Evolutionary conservation across 192 early-diverging fungal species (phyloP).

Genomic region (Coemansia sp.): DNA sequence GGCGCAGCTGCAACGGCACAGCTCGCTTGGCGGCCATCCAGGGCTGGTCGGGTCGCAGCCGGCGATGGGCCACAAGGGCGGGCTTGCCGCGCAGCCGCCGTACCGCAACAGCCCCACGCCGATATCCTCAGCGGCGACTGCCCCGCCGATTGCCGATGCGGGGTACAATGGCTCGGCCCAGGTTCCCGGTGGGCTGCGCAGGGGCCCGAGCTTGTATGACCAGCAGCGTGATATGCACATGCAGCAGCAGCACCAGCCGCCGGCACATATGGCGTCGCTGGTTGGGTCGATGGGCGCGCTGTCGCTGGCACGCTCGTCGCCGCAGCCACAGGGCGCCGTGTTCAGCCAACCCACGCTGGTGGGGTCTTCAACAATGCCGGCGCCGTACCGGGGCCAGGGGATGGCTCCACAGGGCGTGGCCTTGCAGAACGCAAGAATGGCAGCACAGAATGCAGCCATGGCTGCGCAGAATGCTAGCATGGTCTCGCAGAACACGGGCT

Average conservation of each 20-base stretch:
- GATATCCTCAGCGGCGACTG: background rate
- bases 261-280: slow-evolving; percentile 26
- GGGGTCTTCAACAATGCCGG: slow-evolving; percentile 6
- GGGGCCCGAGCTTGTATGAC: background rate
- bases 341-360: slow-evolving; percentile 3
- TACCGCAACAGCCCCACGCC: slow-evolving; percentile 4
- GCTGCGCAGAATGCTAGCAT: background rate
- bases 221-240: slow-evolving; percentile 8
- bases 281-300: slow-evolving; percentile 37
- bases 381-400: slow-evolving; percentile 6
- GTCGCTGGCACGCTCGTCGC: slow-evolving; percentile 6
- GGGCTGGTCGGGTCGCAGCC: background rate
- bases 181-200: background rate
- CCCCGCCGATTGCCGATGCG: background rate
- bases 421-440: background rate
- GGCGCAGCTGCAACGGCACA: slow-evolving; percentile 26
- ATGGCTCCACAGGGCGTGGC: background rate
- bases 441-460: background rate
- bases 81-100: background rate
- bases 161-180: background rate
- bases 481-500: background rate
- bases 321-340: background rate
- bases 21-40: background rate
- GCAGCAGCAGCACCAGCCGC: slow-evolving; percentile 3
- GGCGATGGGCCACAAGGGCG: background rate